phyloP scores from a whole-genome alignment of 495 filamentous ascomycete species.

The Lichenothelia convexa region DNA sequence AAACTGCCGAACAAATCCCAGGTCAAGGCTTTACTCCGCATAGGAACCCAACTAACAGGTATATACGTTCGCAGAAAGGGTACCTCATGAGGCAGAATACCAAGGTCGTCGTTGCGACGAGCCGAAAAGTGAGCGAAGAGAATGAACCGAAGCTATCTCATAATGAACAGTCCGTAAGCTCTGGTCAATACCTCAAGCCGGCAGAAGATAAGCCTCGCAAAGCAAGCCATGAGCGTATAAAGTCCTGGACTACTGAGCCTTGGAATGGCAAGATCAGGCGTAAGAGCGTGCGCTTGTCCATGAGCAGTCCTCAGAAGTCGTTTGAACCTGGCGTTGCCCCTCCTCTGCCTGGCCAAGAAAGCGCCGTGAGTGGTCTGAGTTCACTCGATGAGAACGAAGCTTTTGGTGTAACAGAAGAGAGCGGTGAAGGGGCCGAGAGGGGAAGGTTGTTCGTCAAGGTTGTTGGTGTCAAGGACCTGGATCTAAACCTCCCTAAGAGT shows the following conservation, averaged over 20 bases:
- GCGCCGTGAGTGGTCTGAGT: conserved; percentile 47
- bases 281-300: conserved; percentile 40
- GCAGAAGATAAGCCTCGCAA: conserved; percentile 59
- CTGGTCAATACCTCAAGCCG: conserved; percentile 38
- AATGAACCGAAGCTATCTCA: conserved; percentile 26
- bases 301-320: conserved; percentile 46
- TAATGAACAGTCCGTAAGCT: conserved; percentile 34
- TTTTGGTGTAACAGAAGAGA: conserved; percentile 27
- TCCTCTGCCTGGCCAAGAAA: conserved; percentile 75
- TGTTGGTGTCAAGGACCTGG: conserved; percentile 85
- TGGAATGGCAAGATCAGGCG: conserved; percentile 72
- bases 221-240: conserved; percentile 42
- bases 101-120: conserved; percentile 81
- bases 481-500: conserved; percentile 82
- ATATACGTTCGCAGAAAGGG: conserved; percentile 57
- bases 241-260: conserved; percentile 89
- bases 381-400: conserved; percentile 41
- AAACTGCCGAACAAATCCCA: conserved; percentile 9
- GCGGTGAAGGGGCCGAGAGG: conserved; percentile 67
- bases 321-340: conserved; percentile 45
- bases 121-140: conserved; percentile 29
- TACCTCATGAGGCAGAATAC: conserved; percentile 98
- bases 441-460: conserved; percentile 96
- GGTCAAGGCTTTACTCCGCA: conserved; percentile 16
- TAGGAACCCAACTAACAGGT: conserved; percentile 14